Evolutionary conservation across 495 filamentous ascomycete species (phyloP).

Genomic region (Penicillium fimorum): DNA sequence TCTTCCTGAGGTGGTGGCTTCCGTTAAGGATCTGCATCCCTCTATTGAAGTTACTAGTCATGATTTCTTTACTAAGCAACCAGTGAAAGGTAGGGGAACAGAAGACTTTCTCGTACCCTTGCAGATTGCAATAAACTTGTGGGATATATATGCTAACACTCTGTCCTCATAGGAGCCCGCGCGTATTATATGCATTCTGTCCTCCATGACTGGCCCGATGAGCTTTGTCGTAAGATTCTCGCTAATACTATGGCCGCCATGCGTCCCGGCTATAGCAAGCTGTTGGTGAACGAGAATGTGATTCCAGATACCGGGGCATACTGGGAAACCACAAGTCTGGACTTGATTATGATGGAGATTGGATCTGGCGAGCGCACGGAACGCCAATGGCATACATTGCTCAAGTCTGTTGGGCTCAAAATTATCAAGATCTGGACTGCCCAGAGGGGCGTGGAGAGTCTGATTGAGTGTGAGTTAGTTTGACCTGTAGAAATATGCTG

Average conservation of each 20-base stretch:
- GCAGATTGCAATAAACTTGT: background rate
- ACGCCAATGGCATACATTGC: conserved; percentile 31
- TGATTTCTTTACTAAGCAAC: conserved; percentile 52
- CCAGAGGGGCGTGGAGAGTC: conserved; percentile 32
- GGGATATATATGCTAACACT: background rate
- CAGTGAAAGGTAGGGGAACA: conserved; percentile 21
- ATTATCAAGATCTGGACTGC: conserved; percentile 40
- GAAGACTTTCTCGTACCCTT: background rate
- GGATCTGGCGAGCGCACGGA: conserved; percentile 37
- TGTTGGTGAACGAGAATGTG: conserved; percentile 49
- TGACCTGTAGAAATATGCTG: background rate
- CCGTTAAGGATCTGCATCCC: conserved; percentile 20
- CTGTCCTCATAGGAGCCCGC: conserved; percentile 27
- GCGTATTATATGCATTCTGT: conserved; percentile 45
- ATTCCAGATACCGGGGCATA: conserved; percentile 36
- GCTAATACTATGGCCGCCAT: conserved; percentile 35
- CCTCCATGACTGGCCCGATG: conserved; percentile 49
- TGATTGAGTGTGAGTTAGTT: conserved; percentile 40
- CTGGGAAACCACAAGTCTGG: conserved; percentile 37
- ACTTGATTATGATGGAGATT: conserved; percentile 41
- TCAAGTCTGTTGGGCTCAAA: conserved; percentile 36
- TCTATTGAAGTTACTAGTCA: conserved; percentile 37
- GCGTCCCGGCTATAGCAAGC: conserved; percentile 40
- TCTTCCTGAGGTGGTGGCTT: conserved; percentile 36
- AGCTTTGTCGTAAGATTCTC: conserved; percentile 36